These are phyloP conservation scores for Bonia amplexicaulis DNA, from an alignment of 176 grass and related monocot genomes.

Conservation along the genomic window DNA sequence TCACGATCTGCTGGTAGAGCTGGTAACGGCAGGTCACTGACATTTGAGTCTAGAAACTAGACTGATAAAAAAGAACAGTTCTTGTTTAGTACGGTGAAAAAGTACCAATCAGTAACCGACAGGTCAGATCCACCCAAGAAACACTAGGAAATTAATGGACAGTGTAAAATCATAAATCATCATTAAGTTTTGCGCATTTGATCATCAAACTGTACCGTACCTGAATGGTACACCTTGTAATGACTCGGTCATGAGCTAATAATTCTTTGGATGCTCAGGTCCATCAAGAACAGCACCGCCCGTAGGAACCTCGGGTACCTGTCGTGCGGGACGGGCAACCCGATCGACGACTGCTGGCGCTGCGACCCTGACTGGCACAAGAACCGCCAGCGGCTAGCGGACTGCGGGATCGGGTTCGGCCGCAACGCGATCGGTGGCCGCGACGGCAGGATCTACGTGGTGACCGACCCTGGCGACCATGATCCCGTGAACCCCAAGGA, in stretches of 20 bases:
- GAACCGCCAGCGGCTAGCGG: conserved; percentile 61
- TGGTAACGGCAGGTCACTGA: conserved; percentile 13
- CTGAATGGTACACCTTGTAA: background rate
- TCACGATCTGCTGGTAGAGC: conserved; percentile 2
- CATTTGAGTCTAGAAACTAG: background rate
- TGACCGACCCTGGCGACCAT: conserved; percentile 61
- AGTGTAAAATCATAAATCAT: conserved; percentile 2
- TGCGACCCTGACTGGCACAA: conserved; percentile 65
- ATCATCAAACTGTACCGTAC: background rate
- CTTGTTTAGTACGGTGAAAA: conserved; percentile 2
- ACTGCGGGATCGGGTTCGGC: conserved; percentile 83
- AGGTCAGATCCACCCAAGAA: background rate
- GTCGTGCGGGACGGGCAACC: conserved; percentile 69
- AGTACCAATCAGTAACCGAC: conserved; percentile 11
- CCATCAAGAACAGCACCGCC: conserved; percentile 56
- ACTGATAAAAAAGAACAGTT: background rate
- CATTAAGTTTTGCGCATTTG: conserved; percentile 1
- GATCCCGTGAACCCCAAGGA: conserved; percentile 53
- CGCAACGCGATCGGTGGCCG: conserved; percentile 78
- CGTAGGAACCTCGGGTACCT: conserved; percentile 56
- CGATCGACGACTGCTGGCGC: conserved; percentile 88
- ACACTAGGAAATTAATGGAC: background rate
- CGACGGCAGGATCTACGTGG: conserved; percentile 64
- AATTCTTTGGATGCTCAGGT: conserved; percentile 30
- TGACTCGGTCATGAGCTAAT: background rate